phyloP scores from a whole-genome alignment of 306 rosid genomes.

The Lathyrus sativus region DNA sequence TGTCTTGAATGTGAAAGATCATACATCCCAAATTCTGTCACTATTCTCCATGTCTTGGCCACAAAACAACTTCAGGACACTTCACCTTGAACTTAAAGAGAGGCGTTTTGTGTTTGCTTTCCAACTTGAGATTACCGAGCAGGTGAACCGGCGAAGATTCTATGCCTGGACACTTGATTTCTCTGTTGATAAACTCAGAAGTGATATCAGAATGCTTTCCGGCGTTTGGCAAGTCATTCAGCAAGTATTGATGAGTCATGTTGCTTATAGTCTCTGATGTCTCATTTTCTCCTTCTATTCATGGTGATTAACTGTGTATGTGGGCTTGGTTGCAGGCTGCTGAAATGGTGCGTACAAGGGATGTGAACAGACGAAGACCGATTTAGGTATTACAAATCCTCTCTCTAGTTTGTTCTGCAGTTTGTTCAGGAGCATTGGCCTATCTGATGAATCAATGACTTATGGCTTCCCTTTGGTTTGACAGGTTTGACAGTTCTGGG shows the following conservation, averaged over 20 bases:
- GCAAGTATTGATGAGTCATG: conserved; percentile 53
- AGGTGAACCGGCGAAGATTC: conserved; percentile 87
- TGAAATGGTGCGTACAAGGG: no score
- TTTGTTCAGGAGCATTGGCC: no score
- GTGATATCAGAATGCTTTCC: conserved; percentile 53
- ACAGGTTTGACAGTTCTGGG: no score
- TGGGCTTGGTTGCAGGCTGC: no score
- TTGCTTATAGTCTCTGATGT: conserved; percentile 41
- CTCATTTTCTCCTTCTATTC: conserved; percentile 55
- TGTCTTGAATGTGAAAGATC: conserved; percentile 76
- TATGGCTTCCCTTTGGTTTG: no score
- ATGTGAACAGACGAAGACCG: no score
- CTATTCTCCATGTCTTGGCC: conserved; percentile 80
- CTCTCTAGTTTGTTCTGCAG: no score
- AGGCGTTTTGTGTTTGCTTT: conserved; percentile 69
- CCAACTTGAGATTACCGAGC: conserved; percentile 77
- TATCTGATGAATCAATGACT: no score
- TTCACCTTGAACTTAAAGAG: conserved; percentile 74
- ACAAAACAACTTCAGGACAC: conserved; percentile 73
- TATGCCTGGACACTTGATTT: conserved; percentile 54
- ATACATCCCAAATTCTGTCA: conserved; percentile 76
- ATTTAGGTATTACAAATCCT: no score
- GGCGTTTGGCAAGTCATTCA: conserved; percentile 52
- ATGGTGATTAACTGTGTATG: no score
- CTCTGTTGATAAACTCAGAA: conserved; percentile 49